Evolutionary conservation across 352 stramenopile genomes (phyloP).

Genomic region (Globisporangium orthogonon): DNA sequence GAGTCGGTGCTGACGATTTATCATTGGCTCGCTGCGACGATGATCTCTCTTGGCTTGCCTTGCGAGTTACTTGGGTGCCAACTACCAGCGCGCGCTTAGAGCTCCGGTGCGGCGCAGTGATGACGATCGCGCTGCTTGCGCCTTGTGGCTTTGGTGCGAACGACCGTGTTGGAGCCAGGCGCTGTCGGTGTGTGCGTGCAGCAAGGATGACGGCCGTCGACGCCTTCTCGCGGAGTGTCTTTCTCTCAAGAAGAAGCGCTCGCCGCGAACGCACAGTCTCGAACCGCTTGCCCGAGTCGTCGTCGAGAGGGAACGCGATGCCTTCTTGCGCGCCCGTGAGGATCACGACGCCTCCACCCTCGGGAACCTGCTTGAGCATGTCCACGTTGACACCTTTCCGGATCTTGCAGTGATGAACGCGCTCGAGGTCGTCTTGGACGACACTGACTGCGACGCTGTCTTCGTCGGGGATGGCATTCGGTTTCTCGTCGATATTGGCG

Average conservation of each 20-base stretch:
- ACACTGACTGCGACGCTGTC: neutral
- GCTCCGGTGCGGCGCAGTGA: neutral
- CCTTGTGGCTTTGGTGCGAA: neutral
- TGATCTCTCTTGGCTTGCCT: neutral
- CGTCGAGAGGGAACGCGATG: constrained; percentile 7
- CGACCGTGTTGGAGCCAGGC: neutral
- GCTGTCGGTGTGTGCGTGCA: neutral
- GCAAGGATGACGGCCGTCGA: neutral
- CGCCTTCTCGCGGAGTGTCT: constrained; percentile 8
- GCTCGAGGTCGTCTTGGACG: neutral
- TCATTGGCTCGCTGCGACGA: neutral
- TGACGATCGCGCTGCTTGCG: neutral
- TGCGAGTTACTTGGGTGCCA: neutral
- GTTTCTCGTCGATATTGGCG: neutral
- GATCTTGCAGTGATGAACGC: constrained; percentile 4
- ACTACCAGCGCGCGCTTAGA: neutral
- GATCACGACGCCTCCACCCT: constrained; percentile 15
- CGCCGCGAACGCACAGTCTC: constrained; percentile 27
- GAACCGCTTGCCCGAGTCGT: constrained; percentile 14
- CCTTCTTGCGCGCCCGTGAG: constrained; percentile 13
- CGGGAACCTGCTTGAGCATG: constrained; percentile 13
- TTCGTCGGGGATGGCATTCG: neutral
- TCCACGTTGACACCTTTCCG: constrained; percentile 2
- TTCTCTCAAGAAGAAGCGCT: constrained; percentile 20
- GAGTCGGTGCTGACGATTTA: neutral